Percentiles rank a stretch among this genome's conserved stretches.
Conservation (phyloP, 1,139 yeast genomes). For the Zygosaccharomyces sapae region DNA sequence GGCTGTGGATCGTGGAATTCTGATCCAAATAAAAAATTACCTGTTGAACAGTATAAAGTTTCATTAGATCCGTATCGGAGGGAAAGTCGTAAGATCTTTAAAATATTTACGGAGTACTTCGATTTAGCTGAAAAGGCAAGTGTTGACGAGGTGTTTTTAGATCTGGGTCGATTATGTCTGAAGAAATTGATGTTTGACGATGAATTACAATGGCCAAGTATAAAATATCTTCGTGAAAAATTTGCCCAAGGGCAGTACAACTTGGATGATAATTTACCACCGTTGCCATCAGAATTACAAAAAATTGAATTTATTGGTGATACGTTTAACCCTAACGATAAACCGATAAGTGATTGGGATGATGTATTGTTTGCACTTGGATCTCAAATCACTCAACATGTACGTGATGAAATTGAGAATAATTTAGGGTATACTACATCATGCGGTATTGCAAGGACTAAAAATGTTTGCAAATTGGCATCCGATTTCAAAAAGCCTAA, state of each 20-base stretch:
- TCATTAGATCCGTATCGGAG: conserved; percentile 87
- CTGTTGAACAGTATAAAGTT: conserved; percentile 65
- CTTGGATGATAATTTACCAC: conserved; percentile 43
- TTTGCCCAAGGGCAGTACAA: conserved; percentile 28
- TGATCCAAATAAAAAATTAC: conserved; percentile 34
- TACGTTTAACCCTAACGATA: conserved; percentile 20
- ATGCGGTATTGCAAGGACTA: conserved; percentile 77
- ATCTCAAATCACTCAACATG: conserved; percentile 49
- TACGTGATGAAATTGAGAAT: conserved; percentile 51
- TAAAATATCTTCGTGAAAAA: conserved; percentile 17
- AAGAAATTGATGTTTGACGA: conserved; percentile 31
- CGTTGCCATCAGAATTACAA: conserved; percentile 44
- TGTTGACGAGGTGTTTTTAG: conserved; percentile 88
- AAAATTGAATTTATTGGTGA: conserved; percentile 25
- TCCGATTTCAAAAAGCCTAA: conserved; percentile 84
- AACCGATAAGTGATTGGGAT: conserved; percentile 67
- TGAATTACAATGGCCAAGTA: conserved; percentile 37
- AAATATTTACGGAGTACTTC: conserved; percentile 52
- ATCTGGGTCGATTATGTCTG: conserved; percentile 59
- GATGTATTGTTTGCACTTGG: conserved; percentile 69
- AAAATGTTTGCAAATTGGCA: conserved; percentile 81
- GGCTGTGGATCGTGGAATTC: conserved; percentile 36
- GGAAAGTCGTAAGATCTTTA: conserved; percentile 75
- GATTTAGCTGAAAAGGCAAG: conserved; percentile 87
- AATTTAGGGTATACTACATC: conserved; percentile 80